These are phyloP conservation scores for Vaccinium vitisidaea DNA, from an alignment of 148 eudicot species.

Conservation along the genomic window DNA sequence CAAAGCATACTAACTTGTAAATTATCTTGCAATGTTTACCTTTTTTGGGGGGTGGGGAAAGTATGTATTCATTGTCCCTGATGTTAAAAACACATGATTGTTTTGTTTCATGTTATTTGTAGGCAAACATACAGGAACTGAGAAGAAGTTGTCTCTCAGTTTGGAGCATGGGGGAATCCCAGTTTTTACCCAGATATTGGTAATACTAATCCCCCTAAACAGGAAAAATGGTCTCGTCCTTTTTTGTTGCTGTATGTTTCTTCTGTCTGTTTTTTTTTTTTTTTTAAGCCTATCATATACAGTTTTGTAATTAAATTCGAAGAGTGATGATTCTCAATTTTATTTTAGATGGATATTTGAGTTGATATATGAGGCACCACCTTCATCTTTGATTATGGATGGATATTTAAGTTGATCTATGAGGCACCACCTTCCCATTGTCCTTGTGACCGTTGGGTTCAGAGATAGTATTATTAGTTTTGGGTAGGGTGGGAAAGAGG, in stretches of 20 bases:
- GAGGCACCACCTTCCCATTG: not conserved
- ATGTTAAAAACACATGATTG: not conserved
- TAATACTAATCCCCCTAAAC: not conserved
- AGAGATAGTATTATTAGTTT: not conserved
- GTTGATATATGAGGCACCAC: no score
- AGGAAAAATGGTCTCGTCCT: not conserved
- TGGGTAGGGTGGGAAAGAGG: not conserved
- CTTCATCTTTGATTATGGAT: not conserved
- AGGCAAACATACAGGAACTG: slow-evolving; percentile 94
- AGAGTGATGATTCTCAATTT: not conserved
- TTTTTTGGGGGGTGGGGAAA: not conserved
- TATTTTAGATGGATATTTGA: no score
- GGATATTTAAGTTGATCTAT: not conserved
- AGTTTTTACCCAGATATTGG: not conserved
- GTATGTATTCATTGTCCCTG: not conserved
- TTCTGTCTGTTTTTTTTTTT: not conserved
- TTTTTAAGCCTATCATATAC: not conserved
- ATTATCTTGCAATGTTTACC: slow-evolving; percentile 16
- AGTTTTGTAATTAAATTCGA: not conserved
- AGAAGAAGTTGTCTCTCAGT: slow-evolving; percentile 85
- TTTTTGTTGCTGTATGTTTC: not conserved
- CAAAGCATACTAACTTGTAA: no score
- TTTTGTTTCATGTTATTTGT: slow-evolving; percentile 15
- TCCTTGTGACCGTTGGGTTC: not conserved
- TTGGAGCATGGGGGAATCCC: slow-evolving; percentile 78